Conservation (phyloP, 2,329 filamentous ascomycete species). For the Sclerotinia sclerotiorum region DNA sequence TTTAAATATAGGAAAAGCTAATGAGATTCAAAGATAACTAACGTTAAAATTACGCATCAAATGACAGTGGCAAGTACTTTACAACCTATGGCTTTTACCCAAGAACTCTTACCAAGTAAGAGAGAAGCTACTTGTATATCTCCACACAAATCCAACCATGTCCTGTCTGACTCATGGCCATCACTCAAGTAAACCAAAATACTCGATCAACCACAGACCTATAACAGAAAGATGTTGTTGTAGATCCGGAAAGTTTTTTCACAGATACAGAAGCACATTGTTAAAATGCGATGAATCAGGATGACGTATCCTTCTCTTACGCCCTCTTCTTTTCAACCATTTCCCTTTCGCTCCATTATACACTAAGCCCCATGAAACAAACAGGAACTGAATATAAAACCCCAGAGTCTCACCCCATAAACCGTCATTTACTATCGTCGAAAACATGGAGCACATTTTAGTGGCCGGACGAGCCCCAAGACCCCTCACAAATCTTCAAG, state of each 20-base stretch:
- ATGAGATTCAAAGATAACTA: neutral
- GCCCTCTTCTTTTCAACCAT: neutral
- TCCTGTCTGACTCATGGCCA: too few relatives aligned
- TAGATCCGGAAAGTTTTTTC: too few relatives aligned
- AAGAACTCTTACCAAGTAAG: neutral
- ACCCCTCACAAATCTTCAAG: neutral
- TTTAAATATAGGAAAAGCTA: too few relatives aligned
- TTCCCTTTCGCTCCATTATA: neutral
- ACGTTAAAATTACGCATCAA: neutral
- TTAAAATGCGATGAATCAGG: neutral
- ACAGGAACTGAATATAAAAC: neutral
- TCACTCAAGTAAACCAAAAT: rapidly evolving
- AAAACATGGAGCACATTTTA: too few relatives aligned
- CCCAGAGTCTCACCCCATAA: neutral
- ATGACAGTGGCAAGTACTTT: too few relatives aligned
- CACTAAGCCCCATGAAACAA: neutral
- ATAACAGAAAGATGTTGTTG: neutral
- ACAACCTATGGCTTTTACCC: too few relatives aligned
- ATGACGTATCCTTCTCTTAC: neutral
- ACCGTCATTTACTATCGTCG: neutral
- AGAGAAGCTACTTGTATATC: neutral
- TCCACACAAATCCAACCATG: too few relatives aligned
- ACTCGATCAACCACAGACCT: neutral
- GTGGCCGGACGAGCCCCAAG: neutral
- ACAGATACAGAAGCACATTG: too few relatives aligned